Conservation (phyloP, 352 stramenopile genomes). For the Peronospora destructor region DNA sequence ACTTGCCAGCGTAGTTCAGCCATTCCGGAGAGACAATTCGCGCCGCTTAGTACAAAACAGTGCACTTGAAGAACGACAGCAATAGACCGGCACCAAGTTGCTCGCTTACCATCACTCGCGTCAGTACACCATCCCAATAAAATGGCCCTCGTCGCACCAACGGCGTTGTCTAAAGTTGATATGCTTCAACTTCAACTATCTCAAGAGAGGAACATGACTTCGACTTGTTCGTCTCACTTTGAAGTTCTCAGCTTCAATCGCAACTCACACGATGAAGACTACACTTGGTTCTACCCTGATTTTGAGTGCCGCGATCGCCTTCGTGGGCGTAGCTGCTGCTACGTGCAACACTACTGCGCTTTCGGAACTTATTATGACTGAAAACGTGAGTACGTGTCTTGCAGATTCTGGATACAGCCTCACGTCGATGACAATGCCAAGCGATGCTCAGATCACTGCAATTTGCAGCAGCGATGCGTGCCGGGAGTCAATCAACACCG, state of each 20-base stretch:
- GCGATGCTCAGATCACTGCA: constrained; percentile 19
- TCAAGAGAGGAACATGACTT: constrained; percentile 1
- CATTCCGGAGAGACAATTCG: no score
- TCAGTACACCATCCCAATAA: not conserved
- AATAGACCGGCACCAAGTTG: no score
- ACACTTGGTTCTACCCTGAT: constrained; percentile 2
- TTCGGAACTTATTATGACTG: constrained; percentile 21
- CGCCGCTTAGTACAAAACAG: no score
- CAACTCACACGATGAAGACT: constrained; percentile 20
- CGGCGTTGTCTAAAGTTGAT: constrained; percentile 4
- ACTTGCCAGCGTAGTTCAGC: no score
- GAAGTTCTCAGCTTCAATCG: constrained; percentile 5
- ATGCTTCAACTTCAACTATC: constrained; percentile 12
- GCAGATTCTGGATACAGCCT: constrained; percentile 30
- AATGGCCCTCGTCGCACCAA: constrained; percentile 12
- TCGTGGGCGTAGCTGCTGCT: constrained; percentile 5
- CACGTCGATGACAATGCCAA: constrained; percentile 21
- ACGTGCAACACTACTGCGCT: constrained; percentile 26
- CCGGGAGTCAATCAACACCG: constrained; percentile 13
- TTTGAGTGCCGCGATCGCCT: constrained; percentile 1
- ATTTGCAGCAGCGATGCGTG: constrained; percentile 35
- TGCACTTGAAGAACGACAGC: no score
- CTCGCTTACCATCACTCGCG: no score
- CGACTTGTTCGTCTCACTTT: constrained; percentile 10
- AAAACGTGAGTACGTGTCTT: constrained; percentile 26